Percentiles rank a stretch among this genome's conserved stretches.
Evolutionary conservation across 1,284 basidiomycete genomes (phyloP).

Genomic region (Ustilago shanxiensis): DNA sequence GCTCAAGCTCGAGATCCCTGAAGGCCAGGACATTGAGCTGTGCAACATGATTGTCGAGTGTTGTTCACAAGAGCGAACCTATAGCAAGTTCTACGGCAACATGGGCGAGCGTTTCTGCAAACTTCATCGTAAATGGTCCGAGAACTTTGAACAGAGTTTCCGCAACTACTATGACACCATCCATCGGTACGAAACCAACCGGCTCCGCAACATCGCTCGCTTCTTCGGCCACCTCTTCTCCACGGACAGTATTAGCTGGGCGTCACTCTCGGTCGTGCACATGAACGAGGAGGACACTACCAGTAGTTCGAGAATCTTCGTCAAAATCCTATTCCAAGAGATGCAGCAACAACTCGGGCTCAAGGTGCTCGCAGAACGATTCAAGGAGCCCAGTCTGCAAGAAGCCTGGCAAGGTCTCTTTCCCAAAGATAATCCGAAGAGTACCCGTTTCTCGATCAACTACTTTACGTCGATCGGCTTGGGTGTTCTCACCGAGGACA

Average conservation of each 20-base stretch:
- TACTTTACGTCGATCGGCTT: slow-evolving; percentile 91
- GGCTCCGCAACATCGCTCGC: slow-evolving; percentile 93
- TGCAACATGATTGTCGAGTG: slow-evolving; percentile 99
- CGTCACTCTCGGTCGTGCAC: slow-evolving; percentile 83
- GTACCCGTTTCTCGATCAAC: slow-evolving; percentile 97
- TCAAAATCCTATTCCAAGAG: slow-evolving; percentile 96
- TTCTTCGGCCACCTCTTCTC: slow-evolving; percentile 87
- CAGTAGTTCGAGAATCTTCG: slow-evolving; percentile 92
- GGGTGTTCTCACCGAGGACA: slow-evolving; percentile 90
- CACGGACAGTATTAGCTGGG: slow-evolving; percentile 90
- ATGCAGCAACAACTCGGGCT: slow-evolving; percentile 93
- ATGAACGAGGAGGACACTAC: slow-evolving; percentile 99
- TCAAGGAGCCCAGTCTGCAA: slow-evolving; percentile 76
- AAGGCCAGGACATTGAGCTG: slow-evolving; percentile 94
- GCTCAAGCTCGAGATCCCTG: slow-evolving; percentile 89
- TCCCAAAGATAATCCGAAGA: slow-evolving; percentile 94
- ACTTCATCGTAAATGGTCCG: slow-evolving; percentile 92
- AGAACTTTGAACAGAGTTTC: slow-evolving; percentile 89
- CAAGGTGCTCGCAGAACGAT: slow-evolving; percentile 82
- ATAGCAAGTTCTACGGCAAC: slow-evolving; percentile 94
- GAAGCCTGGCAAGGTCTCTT: slow-evolving; percentile 86
- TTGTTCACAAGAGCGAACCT: slow-evolving; percentile 98
- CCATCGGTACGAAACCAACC: slow-evolving; percentile 98
- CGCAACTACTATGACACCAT: slow-evolving; percentile 93
- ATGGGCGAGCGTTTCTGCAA: slow-evolving; percentile 97